phyloP scores from a whole-genome alignment of 2,329 filamentous ascomycete genomes.

The Gaeumannomyces sp. region DNA sequence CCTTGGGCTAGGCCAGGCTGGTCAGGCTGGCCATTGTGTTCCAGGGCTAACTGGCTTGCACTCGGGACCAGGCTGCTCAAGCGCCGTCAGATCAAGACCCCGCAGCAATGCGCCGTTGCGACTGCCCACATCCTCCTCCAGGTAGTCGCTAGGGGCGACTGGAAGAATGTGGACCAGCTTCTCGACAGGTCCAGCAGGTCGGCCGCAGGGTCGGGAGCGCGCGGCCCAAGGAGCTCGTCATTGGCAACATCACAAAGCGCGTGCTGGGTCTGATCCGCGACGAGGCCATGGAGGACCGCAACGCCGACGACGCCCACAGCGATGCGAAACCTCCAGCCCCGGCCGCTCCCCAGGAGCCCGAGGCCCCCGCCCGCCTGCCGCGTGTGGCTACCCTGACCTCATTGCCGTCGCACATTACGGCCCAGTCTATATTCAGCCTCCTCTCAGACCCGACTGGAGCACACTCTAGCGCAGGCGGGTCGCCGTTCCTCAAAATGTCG shows the following conservation, averaged over 20 bases:
- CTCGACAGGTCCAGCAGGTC: slow-evolving; percentile 74
- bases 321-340: slow-evolving; percentile 6
- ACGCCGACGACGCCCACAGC: slow-evolving; percentile 49
- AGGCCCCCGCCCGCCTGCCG: slow-evolving; percentile 17
- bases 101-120: slow-evolving; percentile 82
- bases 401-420: slow-evolving; percentile 52
- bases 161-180: slow-evolving; percentile 69
- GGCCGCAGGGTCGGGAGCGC: slow-evolving; percentile 74
- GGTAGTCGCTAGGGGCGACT: slow-evolving; percentile 77
- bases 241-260: slow-evolving; percentile 89
- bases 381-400: slow-evolving; percentile 22
- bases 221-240: slow-evolving; percentile 83
- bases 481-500: slow-evolving; percentile 34
- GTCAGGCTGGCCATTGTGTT: too few species aligned
- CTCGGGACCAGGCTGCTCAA: slow-evolving; percentile 66
- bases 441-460: slow-evolving; percentile 50
- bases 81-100: slow-evolving; percentile 80
- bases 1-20: background rate
- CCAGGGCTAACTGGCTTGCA: slow-evolving; percentile 1
- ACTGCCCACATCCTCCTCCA: slow-evolving; percentile 84
- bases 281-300: slow-evolving; percentile 76
- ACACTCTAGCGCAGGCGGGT: slow-evolving; percentile 40
- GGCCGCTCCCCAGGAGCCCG: slow-evolving; percentile 45
- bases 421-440: slow-evolving; percentile 79
- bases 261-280: slow-evolving; percentile 88